Evolutionary conservation across 148 eudicot genomes (phyloP).

Genomic region (Rheum nobile): DNA sequence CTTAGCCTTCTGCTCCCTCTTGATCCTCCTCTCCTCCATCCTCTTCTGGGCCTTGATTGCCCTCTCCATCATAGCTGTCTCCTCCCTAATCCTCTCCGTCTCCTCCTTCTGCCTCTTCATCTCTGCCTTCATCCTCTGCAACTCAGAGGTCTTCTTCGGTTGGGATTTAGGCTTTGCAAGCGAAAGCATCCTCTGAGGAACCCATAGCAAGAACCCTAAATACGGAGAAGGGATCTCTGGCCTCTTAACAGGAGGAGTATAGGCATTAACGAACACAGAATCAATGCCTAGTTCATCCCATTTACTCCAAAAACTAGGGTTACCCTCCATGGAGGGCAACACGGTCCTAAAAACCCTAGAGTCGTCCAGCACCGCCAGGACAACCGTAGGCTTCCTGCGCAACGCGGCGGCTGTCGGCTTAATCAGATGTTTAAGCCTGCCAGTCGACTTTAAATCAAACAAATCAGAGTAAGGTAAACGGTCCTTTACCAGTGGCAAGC

Average conservation of each 20-base stretch:
- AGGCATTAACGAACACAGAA: constrained; percentile 62
- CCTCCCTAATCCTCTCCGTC: constrained; percentile 33
- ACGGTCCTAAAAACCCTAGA: constrained; percentile 75
- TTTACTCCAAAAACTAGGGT: constrained; percentile 56
- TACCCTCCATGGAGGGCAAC: constrained; percentile 55
- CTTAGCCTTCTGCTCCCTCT: constrained; percentile 31
- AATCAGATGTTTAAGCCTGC: constrained; percentile 64
- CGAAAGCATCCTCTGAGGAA: constrained; percentile 33
- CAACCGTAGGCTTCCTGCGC: constrained; percentile 40
- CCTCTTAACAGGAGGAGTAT: constrained; percentile 64
- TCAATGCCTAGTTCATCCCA: constrained; percentile 71
- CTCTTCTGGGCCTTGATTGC: constrained; percentile 41
- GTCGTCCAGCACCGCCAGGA: constrained; percentile 76
- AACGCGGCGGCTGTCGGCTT: constrained; percentile 41
- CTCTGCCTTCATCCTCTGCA: constrained; percentile 66
- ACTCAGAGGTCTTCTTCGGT: constrained; percentile 62
- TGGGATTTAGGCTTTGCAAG: constrained; percentile 40
- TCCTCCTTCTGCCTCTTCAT: constrained; percentile 44
- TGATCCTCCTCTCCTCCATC: constrained; percentile 49
- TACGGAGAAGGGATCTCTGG: constrained; percentile 66
- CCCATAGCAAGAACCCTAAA: constrained; percentile 47
- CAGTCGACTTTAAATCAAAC: constrained; percentile 50
- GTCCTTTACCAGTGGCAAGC: constrained; percentile 52
- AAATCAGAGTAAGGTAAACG: constrained; percentile 56
- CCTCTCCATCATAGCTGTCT: constrained; percentile 55